phyloP scores from a whole-genome alignment of 257 asterid genomes.

The Solanum acaule region DNA sequence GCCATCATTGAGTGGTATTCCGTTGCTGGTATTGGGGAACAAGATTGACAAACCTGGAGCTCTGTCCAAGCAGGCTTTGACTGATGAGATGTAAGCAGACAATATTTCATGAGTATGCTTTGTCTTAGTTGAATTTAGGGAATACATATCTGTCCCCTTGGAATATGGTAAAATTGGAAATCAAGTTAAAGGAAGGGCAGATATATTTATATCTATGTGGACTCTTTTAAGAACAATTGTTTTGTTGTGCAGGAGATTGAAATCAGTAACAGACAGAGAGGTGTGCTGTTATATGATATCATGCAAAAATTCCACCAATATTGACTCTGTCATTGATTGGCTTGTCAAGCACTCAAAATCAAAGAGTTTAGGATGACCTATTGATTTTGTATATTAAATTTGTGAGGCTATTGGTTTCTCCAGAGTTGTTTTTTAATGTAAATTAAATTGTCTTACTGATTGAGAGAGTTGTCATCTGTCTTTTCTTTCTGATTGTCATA shows the following conservation, averaged over 20 bases:
- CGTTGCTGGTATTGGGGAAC: slow-evolving; percentile 87
- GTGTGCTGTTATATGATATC: slow-evolving; percentile 97
- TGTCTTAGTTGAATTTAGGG: too few relatives aligned
- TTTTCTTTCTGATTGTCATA: not conserved
- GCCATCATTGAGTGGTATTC: slow-evolving; percentile 80
- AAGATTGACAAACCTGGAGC: slow-evolving; percentile 83
- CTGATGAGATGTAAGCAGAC: slow-evolving; percentile 73
- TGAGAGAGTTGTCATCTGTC: not conserved
- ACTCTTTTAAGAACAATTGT: not conserved
- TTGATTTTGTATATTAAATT: slow-evolving; percentile 15
- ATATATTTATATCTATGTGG: not conserved
- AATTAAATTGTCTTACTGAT: not conserved
- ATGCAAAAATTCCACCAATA: slow-evolving; percentile 90
- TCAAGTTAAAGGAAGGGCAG: not conserved
- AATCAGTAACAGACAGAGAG: slow-evolving; percentile 72
- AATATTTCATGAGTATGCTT: not conserved
- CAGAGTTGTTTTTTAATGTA: not conserved
- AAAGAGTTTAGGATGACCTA: slow-evolving; percentile 35
- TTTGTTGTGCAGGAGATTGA: slow-evolving; percentile 59
- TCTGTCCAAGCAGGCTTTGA: slow-evolving; percentile 68
- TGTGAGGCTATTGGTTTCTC: not conserved
- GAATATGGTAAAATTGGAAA: not conserved
- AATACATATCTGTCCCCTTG: not conserved
- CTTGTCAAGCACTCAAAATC: slow-evolving; percentile 87
- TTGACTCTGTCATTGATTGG: slow-evolving; percentile 93